Evolutionary conservation across 371 early-diverging fungal species (phyloP), one percentile per base, ranked within the genome.

Genomic region (Mucor racemosus): DNA sequence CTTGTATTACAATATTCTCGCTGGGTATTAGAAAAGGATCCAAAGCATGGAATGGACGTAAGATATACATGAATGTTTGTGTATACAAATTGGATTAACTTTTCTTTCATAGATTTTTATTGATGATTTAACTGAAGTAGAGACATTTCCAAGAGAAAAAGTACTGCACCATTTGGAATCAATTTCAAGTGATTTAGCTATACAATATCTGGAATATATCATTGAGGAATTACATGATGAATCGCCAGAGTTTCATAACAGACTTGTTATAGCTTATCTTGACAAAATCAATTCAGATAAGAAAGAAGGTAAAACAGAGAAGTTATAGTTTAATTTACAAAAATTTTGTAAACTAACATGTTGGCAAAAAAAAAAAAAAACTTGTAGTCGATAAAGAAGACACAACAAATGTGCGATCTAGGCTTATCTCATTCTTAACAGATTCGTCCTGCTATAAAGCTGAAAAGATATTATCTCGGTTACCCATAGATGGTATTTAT

Each of bases 1-100:
- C 81, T 96, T 59, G 89, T 97, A 13, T 74, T 94, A 11, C 89
- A 94, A 64, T 95, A 91, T 69, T 84, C 91, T 21, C 76, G 82
- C 26, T 94, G 93, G 91, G 90, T 94, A 4, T 61, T 97, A 35
- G 85, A 91, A 54, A 71, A 72, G 31, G 87, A 91, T 68, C 90
- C 89, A 0, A 78, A 68, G 1, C 80, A 85, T 10, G 95, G 92
- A 56, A 88, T 95, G 82, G 88, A 90, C 82, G 93, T 94, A 76
- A 77, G 72, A 78, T 50, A 21, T 19, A 26, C 26, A 26, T 21
- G 11, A 9, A 21, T 50, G 26, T 21, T 11, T 26, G 5, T 19
- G 9, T 21, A 11, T 48, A 10, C 48, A 38, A 38, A 11, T 38
- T 11, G 11, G 38, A 11, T 11, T 26, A 26, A 26, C 3, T 26